Evolutionary conservation across 345 rosid genomes (phyloP), one percentile per base, ranked within the genome.

Genomic region (Boechera stricta): DNA sequence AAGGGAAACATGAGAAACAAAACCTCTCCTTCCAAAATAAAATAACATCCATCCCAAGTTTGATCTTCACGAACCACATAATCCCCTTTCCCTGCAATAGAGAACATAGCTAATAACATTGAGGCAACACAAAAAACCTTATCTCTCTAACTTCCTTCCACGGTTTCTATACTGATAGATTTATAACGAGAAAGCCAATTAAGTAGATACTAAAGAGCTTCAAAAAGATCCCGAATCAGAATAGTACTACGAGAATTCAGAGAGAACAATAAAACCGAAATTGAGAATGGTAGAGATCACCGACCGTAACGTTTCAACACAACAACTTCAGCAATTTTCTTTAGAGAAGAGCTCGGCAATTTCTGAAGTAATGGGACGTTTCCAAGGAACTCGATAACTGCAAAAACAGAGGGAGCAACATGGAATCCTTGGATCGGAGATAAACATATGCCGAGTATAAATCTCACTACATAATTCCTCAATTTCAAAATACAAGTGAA

Each of bases 21-120:
- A 71, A 92, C 99, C 96, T 91, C 93, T 78, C 99, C 99, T 59
- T 87, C 87, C 84, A 93, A 95, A 15, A 95, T 84, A 61, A 95
- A 88, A 82, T 87, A 92, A 63, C 89, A 72, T 66, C 99, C 99
- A 76, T 92, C 90, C 65, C 90, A 92, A 69, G 75, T 58, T 75
- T 91, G 93, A 32, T 90, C 98, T 77, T 83, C 91, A 2, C 85
- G 90, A 73, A 86, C 81, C 67, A 92, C 87, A 77, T 74, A 82
- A 71, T 91, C 90, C 74, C 98, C 97, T 79, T 84, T 74, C 58
- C 74, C 99, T 95, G 81, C 76, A 74, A 53, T n/a, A 63, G 2
- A 67, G 6, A 64, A 1, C 15, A 6, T 6, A 13, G 16, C n/a
- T 45, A 2, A 36, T 21, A 21, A 21, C 1, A 21, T 21, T 21